Percentiles rank a stretch among this genome's conserved stretches.
Conservation (phyloP, 2,329 filamentous ascomycete genomes). For the Xylariomycetidae sp. region DNA sequence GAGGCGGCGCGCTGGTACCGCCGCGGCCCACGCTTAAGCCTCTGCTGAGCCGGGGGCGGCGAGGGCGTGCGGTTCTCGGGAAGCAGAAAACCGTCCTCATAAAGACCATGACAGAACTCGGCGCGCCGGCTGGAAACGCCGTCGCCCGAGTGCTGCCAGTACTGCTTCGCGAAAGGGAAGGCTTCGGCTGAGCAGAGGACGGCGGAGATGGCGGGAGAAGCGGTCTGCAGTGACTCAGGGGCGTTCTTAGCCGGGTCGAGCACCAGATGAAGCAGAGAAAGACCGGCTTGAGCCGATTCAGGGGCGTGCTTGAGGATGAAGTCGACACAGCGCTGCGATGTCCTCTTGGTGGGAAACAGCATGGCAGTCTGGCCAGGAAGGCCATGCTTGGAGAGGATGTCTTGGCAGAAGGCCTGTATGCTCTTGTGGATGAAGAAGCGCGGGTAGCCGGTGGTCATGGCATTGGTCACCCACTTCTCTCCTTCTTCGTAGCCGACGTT, state of each 20-base stretch:
- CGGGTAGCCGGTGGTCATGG: conserved; percentile 88
- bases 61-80: conserved; percentile 20
- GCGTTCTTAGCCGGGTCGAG: conserved; percentile 50
- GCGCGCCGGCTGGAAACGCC: conserved; percentile 86
- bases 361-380: conserved; percentile 62
- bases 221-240: conserved; percentile 44
- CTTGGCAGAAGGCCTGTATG: conserved; percentile 66
- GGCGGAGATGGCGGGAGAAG: conserved; percentile 58
- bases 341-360: conserved; percentile 69
- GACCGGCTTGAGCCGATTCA: conserved; percentile 39
- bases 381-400: conserved; percentile 61
- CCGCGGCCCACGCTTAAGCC: conserved; percentile 62
- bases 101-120: conserved; percentile 76
- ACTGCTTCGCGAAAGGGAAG: conserved; percentile 76
- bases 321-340: conserved; percentile 65
- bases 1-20: conserved; percentile 64
- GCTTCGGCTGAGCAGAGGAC: conserved; percentile 65
- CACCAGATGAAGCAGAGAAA: conserved; percentile 56
- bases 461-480: conserved; percentile 74
- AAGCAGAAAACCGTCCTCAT: conserved; percentile 59
- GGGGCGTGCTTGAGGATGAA: conserved; percentile 63
- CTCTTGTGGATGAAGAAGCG: conserved; percentile 89
- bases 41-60: conserved; percentile 24
- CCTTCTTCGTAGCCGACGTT: conserved; percentile 95
- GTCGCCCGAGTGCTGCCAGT: conserved; percentile 95